Conservation (phyloP, 371 early-diverging fungal species). For the Chytridium lagenaria region DNA sequence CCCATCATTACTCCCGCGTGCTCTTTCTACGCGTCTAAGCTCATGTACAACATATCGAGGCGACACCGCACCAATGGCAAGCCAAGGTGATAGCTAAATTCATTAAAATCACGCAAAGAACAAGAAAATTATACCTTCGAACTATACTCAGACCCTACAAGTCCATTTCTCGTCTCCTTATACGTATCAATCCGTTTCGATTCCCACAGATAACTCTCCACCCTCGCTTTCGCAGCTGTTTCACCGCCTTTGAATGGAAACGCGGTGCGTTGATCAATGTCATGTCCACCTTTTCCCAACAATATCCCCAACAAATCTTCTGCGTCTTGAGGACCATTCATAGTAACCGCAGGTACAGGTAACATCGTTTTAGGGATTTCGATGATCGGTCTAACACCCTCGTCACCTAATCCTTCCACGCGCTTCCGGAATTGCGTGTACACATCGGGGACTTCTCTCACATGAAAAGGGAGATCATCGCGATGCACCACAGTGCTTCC, state of each 20-base stretch:
- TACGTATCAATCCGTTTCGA: slow-evolving; percentile 41
- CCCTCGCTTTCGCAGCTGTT: slow-evolving; percentile 37
- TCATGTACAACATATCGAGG: slow-evolving; percentile 45
- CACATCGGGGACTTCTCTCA: slow-evolving; percentile 12
- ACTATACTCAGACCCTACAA: slow-evolving; percentile 45
- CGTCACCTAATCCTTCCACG: slow-evolving; percentile 11
- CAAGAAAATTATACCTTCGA: slow-evolving; percentile 45
- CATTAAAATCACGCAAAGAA: slow-evolving; percentile 45
- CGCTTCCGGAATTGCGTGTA: slow-evolving; percentile 21
- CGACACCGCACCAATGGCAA: slow-evolving; percentile 48
- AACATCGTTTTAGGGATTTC: background rate
- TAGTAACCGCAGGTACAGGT: background rate
- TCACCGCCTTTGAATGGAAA: slow-evolving; percentile 56
- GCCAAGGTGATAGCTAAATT: slow-evolving; percentile 49
- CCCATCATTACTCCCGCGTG: slow-evolving; percentile 8
- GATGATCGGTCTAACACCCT: background rate
- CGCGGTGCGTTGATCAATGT: slow-evolving; percentile 31
- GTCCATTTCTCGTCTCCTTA: slow-evolving; percentile 57
- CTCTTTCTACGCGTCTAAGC: slow-evolving; percentile 19
- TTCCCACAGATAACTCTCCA: slow-evolving; percentile 46
- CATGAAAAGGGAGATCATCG: background rate
- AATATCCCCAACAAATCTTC: background rate
- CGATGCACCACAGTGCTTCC: background rate
- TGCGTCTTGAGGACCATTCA: background rate
- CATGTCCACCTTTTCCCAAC: background rate